phyloP scores from a whole-genome alignment of 345 rosid genomes.

The Rhodamnia argentea region DNA sequence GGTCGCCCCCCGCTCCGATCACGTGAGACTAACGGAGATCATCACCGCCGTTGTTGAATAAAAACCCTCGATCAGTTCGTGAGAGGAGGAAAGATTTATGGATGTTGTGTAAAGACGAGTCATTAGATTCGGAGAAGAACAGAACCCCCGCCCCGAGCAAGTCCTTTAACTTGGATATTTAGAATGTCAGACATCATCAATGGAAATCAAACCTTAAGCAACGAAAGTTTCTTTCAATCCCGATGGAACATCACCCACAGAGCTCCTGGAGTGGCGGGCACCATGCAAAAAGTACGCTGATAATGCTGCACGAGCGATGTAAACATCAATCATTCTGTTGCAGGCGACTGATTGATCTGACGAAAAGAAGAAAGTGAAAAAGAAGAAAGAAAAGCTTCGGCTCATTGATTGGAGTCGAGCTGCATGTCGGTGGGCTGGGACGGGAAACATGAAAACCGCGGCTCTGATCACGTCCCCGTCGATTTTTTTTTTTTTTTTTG shows the following conservation, averaged over 20 bases:
- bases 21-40: too few relatives aligned
- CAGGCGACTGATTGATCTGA: background rate
- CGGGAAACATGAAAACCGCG: background rate
- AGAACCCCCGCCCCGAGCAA: rapidly evolving
- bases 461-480: background rate
- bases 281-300: background rate
- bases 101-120: too few relatives aligned
- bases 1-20: too few relatives aligned
- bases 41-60: too few relatives aligned
- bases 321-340: background rate
- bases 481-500: rapidly evolving
- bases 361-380: background rate
- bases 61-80: too few relatives aligned
- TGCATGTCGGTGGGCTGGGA: background rate
- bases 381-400: background rate
- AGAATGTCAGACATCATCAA: background rate
- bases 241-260: background rate
- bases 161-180: background rate
- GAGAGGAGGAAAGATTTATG: too few relatives aligned
- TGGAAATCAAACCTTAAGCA: background rate
- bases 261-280: background rate
- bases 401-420: background rate
- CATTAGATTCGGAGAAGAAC: too few relatives aligned
- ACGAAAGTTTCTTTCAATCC: background rate
- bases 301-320: background rate